Evolutionary conservation across 495 filamentous ascomycete species (phyloP).

Genomic region (Terfezia claveryi): DNA sequence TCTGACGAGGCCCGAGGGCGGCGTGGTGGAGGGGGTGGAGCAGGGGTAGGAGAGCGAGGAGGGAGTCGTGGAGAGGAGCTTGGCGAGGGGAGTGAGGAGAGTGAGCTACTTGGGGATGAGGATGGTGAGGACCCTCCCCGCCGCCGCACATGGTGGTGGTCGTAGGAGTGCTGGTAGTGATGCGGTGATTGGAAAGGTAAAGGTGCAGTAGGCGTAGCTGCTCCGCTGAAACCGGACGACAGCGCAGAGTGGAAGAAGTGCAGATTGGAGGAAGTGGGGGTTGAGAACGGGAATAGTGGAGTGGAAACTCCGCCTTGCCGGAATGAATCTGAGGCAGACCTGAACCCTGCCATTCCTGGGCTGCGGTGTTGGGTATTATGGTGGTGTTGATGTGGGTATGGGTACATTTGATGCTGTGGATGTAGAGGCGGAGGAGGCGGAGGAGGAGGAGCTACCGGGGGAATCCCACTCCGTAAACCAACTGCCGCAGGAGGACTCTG

Average conservation of each 20-base stretch:
- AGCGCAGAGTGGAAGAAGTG: slow-evolving; percentile 80
- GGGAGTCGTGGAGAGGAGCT: slow-evolving; percentile 2
- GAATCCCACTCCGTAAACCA: too few relatives aligned
- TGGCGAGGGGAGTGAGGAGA: slow-evolving; percentile 7
- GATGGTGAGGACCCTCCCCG: too few relatives aligned
- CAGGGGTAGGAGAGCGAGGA: slow-evolving; percentile 4
- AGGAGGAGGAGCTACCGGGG: too few relatives aligned
- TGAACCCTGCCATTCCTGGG: slow-evolving; percentile 7
- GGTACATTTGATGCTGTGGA: neutral
- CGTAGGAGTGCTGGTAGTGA: slow-evolving; percentile 3
- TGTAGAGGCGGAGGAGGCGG: slow-evolving; percentile 2
- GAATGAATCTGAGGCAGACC: slow-evolving; percentile 1
- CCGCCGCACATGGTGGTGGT: slow-evolving; percentile 4
- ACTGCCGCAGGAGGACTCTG: too few relatives aligned
- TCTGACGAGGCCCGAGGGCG: slow-evolving; percentile 25
- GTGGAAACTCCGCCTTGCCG: slow-evolving; percentile 12
- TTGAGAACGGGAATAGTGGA: slow-evolving; percentile 9
- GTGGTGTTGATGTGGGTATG: neutral
- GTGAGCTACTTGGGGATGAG: neutral
- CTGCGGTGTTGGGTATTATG: slow-evolving; percentile 9
- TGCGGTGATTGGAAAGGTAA: slow-evolving; percentile 17
- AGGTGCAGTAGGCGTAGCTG: slow-evolving; percentile 19
- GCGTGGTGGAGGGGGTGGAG: slow-evolving; percentile 3
- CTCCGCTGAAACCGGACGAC: slow-evolving; percentile 51
- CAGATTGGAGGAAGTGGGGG: slow-evolving; percentile 55